Evolutionary conservation across 2,329 filamentous ascomycete genomes (phyloP).

Genomic region (Cercospora sp.): DNA sequence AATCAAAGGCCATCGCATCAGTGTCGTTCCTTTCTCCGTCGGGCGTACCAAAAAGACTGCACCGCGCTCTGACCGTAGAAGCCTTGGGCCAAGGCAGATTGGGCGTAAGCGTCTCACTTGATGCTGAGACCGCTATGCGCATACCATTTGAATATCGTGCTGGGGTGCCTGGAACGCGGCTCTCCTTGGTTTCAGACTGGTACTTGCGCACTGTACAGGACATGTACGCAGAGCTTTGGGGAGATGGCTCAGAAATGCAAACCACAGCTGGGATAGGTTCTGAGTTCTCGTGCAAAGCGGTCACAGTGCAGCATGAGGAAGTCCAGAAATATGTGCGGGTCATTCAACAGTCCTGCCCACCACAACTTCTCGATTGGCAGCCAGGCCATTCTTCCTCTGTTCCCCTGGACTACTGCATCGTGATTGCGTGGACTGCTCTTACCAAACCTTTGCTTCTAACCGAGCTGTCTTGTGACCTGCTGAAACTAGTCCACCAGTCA

Average conservation of each 20-base stretch:
- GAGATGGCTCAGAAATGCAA: neutral
- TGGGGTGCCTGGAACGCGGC: neutral
- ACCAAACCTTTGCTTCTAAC: neutral
- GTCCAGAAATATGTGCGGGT: neutral
- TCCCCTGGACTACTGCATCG: neutral
- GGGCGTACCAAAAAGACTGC: neutral
- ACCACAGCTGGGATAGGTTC: neutral
- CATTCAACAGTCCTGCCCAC: neutral
- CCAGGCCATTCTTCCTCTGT: neutral
- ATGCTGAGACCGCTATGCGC: neutral
- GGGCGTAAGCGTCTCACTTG: neutral
- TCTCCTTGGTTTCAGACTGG: neutral
- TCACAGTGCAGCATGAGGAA: neutral
- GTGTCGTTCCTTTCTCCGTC: neutral
- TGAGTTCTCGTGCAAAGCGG: neutral
- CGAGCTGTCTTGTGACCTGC: neutral
- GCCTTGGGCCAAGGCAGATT: neutral
- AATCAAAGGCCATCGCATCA: neutral
- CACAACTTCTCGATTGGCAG: neutral
- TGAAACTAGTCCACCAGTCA: neutral
- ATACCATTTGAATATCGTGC: neutral
- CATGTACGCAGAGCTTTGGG: neutral
- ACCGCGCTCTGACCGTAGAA: neutral
- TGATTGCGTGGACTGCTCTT: neutral
- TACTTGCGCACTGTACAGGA: neutral